Base-by-base conservation (phyloP, 495 filamentous ascomycete genomes). In the Hypomontagnella submonticulosa region DNA sequence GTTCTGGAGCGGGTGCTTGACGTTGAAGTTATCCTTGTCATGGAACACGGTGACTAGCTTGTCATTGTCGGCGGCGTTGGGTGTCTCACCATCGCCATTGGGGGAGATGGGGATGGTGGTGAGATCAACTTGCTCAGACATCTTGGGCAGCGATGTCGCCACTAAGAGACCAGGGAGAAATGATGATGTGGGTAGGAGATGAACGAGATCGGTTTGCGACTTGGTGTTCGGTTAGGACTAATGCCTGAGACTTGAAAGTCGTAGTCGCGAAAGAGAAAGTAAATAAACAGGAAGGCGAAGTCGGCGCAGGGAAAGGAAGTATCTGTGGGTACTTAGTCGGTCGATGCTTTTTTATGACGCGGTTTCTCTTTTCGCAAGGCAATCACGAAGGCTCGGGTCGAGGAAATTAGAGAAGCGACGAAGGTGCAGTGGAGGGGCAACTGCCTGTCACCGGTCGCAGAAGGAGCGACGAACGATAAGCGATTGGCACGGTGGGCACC, bases 21-120 rank as follows among this genome's bases (percentile, higher is more conserved):
- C 93, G 73, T 96, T 98, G 85, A 99, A 99, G 83, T 97, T 96
- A 51, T 97, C 90, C 49, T 92, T 88, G 80, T 97, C 90, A 76
- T 99, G 92, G 82, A 99, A 98, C 57, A 99, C 93, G 20, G 95
- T 98, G 69, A 97, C 79, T 15, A 86, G 79, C 61, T 92, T 87
- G 30, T 49, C 67, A 42, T 37, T 38, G 53, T 81, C 76, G n/a
- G 82, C 74, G 55, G 72, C 58, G 48, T 78, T 79, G 41, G 72
- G 32, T 15, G 37, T 37, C 6, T 55, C 55, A 43, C 70, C 60
- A 37, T 79, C 79, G 56, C 82, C 87, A 33, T 82, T 82, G 34
- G 89, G 90, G 19, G 88, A 92, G 79, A 93, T 87, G 30, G 91
- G 90, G 57, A 93, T 92, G 16, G 83, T 85, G 40, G 79, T 83